phyloP scores from a whole-genome alignment of 108 stramenopile genomes.

The Skeletonema tropicum region DNA sequence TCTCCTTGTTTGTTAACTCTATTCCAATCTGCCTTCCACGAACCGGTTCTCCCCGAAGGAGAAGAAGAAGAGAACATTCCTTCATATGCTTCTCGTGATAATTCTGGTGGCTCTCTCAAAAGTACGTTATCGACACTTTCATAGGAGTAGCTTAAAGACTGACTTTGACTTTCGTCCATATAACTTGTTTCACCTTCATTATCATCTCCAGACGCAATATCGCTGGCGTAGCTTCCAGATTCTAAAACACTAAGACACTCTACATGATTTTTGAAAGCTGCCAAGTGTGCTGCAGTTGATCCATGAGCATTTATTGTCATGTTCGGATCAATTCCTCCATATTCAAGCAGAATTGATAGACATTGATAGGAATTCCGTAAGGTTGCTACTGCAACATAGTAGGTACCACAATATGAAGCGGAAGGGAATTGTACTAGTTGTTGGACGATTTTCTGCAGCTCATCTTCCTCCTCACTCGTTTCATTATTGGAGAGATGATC shows the following conservation, averaged over 20 bases:
- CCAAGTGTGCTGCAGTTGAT: constrained; percentile 44
- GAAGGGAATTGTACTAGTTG: constrained; percentile 37
- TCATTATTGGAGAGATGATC: not conserved
- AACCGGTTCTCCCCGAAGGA: constrained; percentile 2
- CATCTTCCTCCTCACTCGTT: not conserved
- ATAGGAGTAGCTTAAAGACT: not conserved
- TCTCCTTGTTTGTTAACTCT: constrained; percentile 22
- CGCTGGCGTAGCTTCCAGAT: constrained; percentile 18
- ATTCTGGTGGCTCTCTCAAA: not conserved
- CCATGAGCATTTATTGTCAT: constrained; percentile 29
- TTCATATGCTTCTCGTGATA: constrained; percentile 6
- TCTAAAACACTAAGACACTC: constrained; percentile 38
- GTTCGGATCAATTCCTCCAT: constrained; percentile 40
- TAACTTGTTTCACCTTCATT: not conserved
- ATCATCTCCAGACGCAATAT: not conserved
- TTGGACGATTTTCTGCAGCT: constrained; percentile 12
- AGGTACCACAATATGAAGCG: constrained; percentile 24
- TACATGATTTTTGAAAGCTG: constrained; percentile 34
- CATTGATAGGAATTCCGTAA: constrained; percentile 38
- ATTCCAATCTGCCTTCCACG: constrained; percentile 36
- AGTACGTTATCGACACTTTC: constrained; percentile 1
- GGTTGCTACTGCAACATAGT: constrained; percentile 42
- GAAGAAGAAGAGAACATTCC: constrained; percentile 9
- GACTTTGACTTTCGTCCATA: not conserved
- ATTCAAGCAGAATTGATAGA: constrained; percentile 24